Conservation (phyloP, 352 stramenopile genomes). For the Phytophthora pinifolia region DNA sequence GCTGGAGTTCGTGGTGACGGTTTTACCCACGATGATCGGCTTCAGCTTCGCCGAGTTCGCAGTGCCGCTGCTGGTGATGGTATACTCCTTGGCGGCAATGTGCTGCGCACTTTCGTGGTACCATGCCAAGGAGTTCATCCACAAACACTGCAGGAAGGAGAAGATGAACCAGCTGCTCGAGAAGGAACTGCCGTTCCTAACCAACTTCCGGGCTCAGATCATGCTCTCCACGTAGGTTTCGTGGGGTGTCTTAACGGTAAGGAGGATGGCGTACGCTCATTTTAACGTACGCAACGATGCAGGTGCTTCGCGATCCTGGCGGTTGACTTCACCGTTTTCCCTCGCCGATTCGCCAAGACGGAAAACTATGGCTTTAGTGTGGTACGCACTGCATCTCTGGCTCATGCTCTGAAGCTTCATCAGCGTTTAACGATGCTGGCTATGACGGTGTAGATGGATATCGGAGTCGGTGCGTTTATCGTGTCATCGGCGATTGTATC, state of each 20-base stretch:
- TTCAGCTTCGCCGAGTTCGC: conserved; percentile 69
- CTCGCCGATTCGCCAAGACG: conserved; percentile 94
- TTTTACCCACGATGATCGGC: conserved; percentile 69
- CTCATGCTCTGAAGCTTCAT: not conserved
- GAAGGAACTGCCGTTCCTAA: conserved; percentile 79
- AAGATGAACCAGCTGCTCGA: conserved; percentile 76
- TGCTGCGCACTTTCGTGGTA: conserved; percentile 66
- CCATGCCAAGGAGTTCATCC: conserved; percentile 70
- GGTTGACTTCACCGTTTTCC: conserved; percentile 97
- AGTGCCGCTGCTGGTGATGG: conserved; percentile 51
- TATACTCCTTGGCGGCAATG: conserved; percentile 55
- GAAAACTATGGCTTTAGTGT: conserved; percentile 96
- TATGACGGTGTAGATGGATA: conserved; percentile 90
- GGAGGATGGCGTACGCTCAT: no score
- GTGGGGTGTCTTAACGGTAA: not conserved
- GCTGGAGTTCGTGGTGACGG: conserved; percentile 69
- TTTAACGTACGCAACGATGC: not conserved
- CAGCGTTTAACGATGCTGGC: not conserved
- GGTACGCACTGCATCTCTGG: conserved; percentile 35
- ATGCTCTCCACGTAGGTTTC: conserved; percentile 71
- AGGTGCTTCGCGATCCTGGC: conserved; percentile 95
- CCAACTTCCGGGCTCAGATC: conserved; percentile 78
- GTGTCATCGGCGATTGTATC: conserved; percentile 87
- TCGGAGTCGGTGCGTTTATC: conserved; percentile 95
- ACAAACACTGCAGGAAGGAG: conserved; percentile 81